Conservation (phyloP, 352 stramenopile genomes). For the Globisporangium viniferum region DNA sequence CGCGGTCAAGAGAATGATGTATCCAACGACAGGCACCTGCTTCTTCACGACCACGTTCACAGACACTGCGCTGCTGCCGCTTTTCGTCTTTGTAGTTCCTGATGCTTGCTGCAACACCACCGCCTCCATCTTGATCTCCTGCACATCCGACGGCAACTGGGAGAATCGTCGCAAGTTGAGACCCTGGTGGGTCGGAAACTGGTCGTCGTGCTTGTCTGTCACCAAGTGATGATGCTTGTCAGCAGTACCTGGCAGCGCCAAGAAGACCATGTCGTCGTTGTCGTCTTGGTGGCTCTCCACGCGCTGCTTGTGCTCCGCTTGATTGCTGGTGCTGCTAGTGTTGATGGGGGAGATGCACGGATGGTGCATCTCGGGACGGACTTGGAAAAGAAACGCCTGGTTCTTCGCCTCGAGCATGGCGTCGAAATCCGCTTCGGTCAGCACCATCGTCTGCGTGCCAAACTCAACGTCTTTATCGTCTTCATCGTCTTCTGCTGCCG, state of each 20-base stretch:
- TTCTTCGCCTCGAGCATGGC: slow-evolving; percentile 16
- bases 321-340: background rate
- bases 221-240: background rate
- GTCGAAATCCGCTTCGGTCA: slow-evolving; percentile 19
- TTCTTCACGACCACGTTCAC: slow-evolving; percentile 44
- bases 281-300: slow-evolving; percentile 1
- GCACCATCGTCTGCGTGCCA: background rate
- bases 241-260: slow-evolving; percentile 27
- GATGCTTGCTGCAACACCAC: slow-evolving; percentile 14
- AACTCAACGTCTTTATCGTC: background rate
- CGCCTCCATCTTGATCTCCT: slow-evolving; percentile 36
- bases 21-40: slow-evolving; percentile 43
- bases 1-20: slow-evolving; percentile 37
- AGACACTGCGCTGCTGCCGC: slow-evolving; percentile 12
- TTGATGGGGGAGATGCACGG: background rate
- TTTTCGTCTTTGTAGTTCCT: background rate
- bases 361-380: slow-evolving; percentile 6
- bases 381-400: slow-evolving; percentile 22
- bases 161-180: slow-evolving; percentile 11
- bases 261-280: slow-evolving; percentile 25
- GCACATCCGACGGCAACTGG: slow-evolving; percentile 31
- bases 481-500: background rate
- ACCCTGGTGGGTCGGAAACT: no score
- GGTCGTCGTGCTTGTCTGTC: background rate
- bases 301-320: background rate